A percentile compares a stretch with the other conserved stretches of the same genome.
phyloP scores from a whole-genome alignment of 306 rosid genomes.

The Cucumis melo region DNA sequence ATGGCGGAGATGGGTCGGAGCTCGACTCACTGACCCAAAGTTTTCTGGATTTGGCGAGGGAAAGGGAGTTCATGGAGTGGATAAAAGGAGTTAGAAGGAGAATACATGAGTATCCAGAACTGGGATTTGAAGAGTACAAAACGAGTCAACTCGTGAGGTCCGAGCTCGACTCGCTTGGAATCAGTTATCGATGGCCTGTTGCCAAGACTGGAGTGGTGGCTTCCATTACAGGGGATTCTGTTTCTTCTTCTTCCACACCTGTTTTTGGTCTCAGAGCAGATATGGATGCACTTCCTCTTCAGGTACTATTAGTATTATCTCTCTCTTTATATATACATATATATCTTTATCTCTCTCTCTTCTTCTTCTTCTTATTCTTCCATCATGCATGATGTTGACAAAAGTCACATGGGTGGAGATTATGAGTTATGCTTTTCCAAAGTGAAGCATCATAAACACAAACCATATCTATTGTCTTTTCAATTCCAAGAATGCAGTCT shows the following conservation, averaged over 20 bases:
- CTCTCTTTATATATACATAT: neutral
- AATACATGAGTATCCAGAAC: slow-evolving; percentile 32
- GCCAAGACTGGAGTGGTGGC: slow-evolving; percentile 31
- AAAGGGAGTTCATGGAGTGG: slow-evolving; percentile 25
- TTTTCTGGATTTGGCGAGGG: slow-evolving; percentile 19
- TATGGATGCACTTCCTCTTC: slow-evolving; percentile 36
- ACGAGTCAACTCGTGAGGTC: slow-evolving; percentile 30
- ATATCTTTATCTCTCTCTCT: neutral
- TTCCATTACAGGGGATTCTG: slow-evolving; percentile 5
- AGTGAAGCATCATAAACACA: neutral
- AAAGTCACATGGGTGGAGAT: neutral
- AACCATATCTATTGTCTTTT: neutral
- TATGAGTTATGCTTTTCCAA: neutral
- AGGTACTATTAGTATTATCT: neutral
- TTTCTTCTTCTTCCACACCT: slow-evolving; percentile 15
- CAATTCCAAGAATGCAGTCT: neutral
- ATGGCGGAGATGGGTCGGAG: slow-evolving; percentile 11
- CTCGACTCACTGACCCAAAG: slow-evolving; percentile 12
- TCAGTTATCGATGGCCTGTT: slow-evolving; percentile 26
- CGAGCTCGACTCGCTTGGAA: slow-evolving; percentile 28
- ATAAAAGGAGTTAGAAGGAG: slow-evolving; percentile 27
- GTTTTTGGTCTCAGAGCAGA: slow-evolving; percentile 33
- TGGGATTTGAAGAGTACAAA: slow-evolving; percentile 23
- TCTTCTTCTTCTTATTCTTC: neutral
- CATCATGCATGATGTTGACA: neutral